A percentile compares a stretch with the other conserved stretches of the same genome.
phyloP scores from a whole-genome alignment of 331 rosid genomes.

The Quercus phellos region DNA sequence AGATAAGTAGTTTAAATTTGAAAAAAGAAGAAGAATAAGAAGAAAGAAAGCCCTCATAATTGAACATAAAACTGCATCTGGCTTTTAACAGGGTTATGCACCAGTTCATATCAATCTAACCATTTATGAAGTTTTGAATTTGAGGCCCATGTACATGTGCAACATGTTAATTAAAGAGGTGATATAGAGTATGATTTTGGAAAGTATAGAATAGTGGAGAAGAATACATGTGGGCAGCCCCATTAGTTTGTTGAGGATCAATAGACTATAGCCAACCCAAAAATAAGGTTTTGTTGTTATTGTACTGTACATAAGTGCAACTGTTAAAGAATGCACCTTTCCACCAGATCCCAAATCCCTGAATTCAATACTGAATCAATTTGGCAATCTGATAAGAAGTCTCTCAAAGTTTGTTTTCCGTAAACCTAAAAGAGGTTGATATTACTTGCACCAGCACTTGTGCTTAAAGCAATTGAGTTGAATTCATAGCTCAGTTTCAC shows the following conservation, averaged over 20 bases:
- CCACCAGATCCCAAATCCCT: not conserved
- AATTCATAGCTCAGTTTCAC: not conserved
- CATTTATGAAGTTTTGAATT: not conserved
- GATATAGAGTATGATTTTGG: too few species aligned
- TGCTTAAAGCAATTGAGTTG: not conserved
- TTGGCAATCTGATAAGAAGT: not conserved
- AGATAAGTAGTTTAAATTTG: not conserved
- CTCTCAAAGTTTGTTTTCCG: not conserved
- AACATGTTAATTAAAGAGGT: too few species aligned
- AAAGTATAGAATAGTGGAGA: too few species aligned
- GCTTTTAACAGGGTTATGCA: not conserved
- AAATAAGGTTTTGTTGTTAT: too few species aligned
- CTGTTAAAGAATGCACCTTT: not conserved
- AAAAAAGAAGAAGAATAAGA: too few species aligned
- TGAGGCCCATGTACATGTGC: not conserved
- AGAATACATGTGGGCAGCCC: too few species aligned
- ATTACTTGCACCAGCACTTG: not conserved
- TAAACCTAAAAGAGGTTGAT: not conserved
- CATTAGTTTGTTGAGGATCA: too few species aligned
- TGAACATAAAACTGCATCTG: not conserved
- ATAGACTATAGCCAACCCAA: too few species aligned
- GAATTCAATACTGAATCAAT: not conserved
- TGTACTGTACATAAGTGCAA: not conserved
- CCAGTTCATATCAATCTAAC: not conserved
- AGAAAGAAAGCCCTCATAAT: not conserved